phyloP scores from a whole-genome alignment of 768 basidiomycete species.

The Phlebiopsis gigantea region DNA sequence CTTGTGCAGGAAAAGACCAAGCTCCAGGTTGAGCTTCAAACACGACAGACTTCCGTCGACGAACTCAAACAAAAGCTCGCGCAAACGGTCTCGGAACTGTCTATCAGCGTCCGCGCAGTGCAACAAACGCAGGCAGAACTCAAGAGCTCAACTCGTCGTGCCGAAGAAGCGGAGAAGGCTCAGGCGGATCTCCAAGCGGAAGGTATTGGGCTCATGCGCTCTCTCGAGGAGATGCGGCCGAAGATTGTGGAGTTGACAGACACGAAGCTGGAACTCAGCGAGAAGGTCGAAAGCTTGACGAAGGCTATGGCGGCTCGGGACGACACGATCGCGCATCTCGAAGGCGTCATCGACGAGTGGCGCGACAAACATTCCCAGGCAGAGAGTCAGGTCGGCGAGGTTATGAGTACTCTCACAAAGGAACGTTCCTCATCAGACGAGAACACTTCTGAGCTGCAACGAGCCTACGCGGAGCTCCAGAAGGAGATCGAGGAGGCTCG shows the following conservation, averaged over 20 bases:
- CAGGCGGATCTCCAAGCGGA: conserved; percentile 73
- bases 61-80: conserved; percentile 57
- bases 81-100: conserved; percentile 49
- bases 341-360: conserved; percentile 50
- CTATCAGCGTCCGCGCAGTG: conserved; percentile 47
- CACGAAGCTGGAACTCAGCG: conserved; percentile 61
- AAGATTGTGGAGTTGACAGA: conserved; percentile 81
- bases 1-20: conserved; percentile 45
- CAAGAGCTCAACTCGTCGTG: conserved; percentile 56
- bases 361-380: conserved; percentile 44
- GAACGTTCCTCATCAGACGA: conserved; percentile 44
- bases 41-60: conserved; percentile 39
- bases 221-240: conserved; percentile 81
- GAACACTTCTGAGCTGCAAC: conserved; percentile 54
- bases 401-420: conserved; percentile 44
- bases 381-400: conserved; percentile 39
- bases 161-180: conserved; percentile 67
- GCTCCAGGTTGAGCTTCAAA: conserved; percentile 43
- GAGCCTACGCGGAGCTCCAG: conserved; percentile 56
- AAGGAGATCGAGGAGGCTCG: conserved; percentile 52
- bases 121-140: conserved; percentile 64
- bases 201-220: conserved; percentile 70
- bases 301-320: conserved; percentile 52
- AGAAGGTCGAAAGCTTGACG: conserved; percentile 55
- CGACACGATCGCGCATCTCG: conserved; percentile 53